A percentile compares a stretch with the other conserved stretches of the same genome.
phyloP scores from a whole-genome alignment of 495 filamentous ascomycete species.

The Parmelia sp. region DNA sequence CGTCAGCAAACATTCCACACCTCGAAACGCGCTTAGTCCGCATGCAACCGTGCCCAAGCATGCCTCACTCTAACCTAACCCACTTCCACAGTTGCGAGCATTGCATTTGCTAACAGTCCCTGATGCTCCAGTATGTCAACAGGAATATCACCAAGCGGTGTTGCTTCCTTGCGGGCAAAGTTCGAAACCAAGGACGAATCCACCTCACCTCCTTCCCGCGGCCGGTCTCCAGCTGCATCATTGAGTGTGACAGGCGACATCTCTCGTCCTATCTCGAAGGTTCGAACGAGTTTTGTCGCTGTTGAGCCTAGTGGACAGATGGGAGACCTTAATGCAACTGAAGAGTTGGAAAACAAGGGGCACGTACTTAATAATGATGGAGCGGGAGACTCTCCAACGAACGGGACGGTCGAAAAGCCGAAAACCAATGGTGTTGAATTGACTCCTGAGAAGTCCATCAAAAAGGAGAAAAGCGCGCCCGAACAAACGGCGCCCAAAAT shows the following conservation, averaged over 20 bases:
- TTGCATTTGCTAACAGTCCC: conserved; percentile 14
- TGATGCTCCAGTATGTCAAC: conserved; percentile 42
- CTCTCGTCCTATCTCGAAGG: conserved; percentile 63
- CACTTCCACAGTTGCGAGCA: neutral
- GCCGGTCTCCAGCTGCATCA: conserved; percentile 56
- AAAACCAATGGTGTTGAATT: conserved; percentile 8
- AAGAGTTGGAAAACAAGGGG: conserved; percentile 8
- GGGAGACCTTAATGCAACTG: conserved; percentile 28
- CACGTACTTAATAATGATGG: conserved; percentile 9
- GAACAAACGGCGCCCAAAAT: neutral
- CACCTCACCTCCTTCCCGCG: conserved; percentile 61
- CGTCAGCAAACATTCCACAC: conserved; percentile 15
- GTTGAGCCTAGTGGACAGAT: conserved; percentile 59
- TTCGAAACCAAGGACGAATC: conserved; percentile 60
- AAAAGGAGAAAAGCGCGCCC: neutral
- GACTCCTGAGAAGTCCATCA: conserved; percentile 4
- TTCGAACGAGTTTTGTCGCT: conserved; percentile 77
- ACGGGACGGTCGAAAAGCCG: neutral
- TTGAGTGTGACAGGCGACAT: conserved; percentile 23
- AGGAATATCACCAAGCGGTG: conserved; percentile 43
- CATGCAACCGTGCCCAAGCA: conserved; percentile 18
- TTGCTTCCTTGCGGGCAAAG: conserved; percentile 75
- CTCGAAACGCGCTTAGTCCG: conserved; percentile 13
- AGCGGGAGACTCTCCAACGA: conserved; percentile 1
- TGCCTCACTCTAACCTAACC: conserved; percentile 10